Evolutionary conservation across 495 filamentous ascomycete genomes (phyloP), one percentile per base, ranked within the genome.

Genomic region (Hyaloscypha finlandica): DNA sequence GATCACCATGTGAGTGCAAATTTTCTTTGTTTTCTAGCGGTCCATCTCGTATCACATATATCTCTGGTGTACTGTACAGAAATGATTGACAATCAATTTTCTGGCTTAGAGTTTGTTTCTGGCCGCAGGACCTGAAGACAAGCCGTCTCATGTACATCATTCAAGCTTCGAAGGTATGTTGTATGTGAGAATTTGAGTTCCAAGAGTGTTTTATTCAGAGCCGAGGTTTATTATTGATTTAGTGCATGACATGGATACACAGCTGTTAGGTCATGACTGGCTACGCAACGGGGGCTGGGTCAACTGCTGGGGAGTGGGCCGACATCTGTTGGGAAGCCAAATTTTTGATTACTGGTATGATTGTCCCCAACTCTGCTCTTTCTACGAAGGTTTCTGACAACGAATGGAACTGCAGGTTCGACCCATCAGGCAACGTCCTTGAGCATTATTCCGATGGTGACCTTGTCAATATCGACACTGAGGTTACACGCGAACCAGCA

Each of bases 381-480:
- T 31, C 45, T 8, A 25, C 32, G 30, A n/a, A 83, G 80, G 1
- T 25, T 25, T 25, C 25, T 25, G 25, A 25, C 25, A 25, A 25
- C 25, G 25, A 25, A 25, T 25, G 25, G 25, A 25, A 25, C 25
- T 25, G 25, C 1, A 25, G 25, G 25, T 25, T 25, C 25, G 25
- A 25, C 25, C 0, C 73, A 81, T 83, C 0, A 81, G 79, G n/a
- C 78, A 81, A 4, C 84, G 83, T 65, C 84, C 84, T 62, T 71
- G 86, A 92, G 78, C 83, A 88, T 70, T 88, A 89, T 51, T 84
- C 88, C n/a, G 90, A 93, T 72, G 85, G 90, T 30, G 89, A 90
- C 67, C 74, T 90, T 65, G 83, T 92, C 52, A 82, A 89, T 62
- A 81, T 82, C 52, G 77, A 80, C 8, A 85, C 85, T 8, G 5